Base-by-base conservation (phyloP, 2,329 filamentous ascomycete genomes). In the Tetracladium maxilliforme region DNA sequence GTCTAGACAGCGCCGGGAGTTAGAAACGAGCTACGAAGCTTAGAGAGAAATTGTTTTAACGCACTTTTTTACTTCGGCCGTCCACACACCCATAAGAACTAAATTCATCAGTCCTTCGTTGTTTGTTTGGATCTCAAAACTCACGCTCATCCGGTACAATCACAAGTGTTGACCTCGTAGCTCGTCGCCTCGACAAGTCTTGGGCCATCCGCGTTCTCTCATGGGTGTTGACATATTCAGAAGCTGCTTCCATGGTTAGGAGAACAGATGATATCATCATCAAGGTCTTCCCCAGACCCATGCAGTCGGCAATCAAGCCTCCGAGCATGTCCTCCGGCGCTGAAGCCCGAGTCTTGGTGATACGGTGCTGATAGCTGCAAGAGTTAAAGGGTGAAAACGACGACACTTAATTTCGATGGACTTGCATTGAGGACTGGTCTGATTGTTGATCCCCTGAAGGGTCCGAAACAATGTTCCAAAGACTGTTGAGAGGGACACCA, bases 281-380 rank as follows among this genome's bases (percentile, higher is more conserved):
- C 6, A 69, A 45, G 0, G 65, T 59, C 34, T 72, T 72, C 1
- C 67, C 67, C 48, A 70, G 54, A 0, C 67, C 67, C 65, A 70
- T 71, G 30, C 70, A 65, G 35, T 72, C 66, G 0, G 65, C 65
- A 3, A 71, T 35, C n/a, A 72, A 60, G 19, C 47, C 56, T n/a
- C n/a, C n/a, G n/a, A n/a, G n/a, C n/a, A n/a, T n/a, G n/a, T n/a
- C n/a, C n/a, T n/a, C n/a, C n/a, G n/a, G n/a, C n/a, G n/a, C n/a
- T n/a, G n/a, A n/a, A n/a, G n/a, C n/a, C n/a, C n/a, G n/a, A n/a
- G n/a, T n/a, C n/a, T n/a, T n/a, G n/a, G n/a, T n/a, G n/a, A n/a
- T n/a, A n/a, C n/a, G n/a, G n/a, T n/a, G n/a, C n/a, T n/a, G n/a
- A n/a, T n/a, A n/a, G n/a, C n/a, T n/a, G n/a, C n/a, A n/a, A n/a